Percentiles rank a stretch among this genome's conserved stretches.
phyloP scores from a whole-genome alignment of 805 yeast genomes.

The Suhomyces emberorum region DNA sequence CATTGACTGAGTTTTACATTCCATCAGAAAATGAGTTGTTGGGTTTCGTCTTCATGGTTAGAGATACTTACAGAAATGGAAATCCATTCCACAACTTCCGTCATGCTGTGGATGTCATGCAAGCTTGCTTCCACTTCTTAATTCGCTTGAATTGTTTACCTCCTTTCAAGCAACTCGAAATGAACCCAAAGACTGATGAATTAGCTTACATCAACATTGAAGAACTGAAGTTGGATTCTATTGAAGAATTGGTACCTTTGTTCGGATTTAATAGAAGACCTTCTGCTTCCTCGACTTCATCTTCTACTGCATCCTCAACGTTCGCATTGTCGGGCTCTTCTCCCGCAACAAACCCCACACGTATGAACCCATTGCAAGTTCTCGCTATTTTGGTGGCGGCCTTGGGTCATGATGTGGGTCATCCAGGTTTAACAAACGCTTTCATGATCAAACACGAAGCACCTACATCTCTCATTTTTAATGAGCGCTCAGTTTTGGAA shows the following conservation, averaged over 20 bases:
- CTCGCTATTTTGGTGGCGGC: constrained; percentile 74
- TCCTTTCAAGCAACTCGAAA: constrained; percentile 31
- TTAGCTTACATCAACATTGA: constrained; percentile 11
- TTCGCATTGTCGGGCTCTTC: background rate
- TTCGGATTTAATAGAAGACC: background rate
- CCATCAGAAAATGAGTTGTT: constrained; percentile 44
- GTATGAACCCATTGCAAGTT: constrained; percentile 41
- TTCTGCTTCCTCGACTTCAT: constrained; percentile 1
- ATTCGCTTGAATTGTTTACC: constrained; percentile 41
- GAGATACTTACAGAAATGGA: constrained; percentile 78
- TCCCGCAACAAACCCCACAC: background rate
- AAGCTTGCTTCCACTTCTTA: constrained; percentile 74
- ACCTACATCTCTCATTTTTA: constrained; percentile 60
- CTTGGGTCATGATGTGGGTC: constrained; percentile 93
- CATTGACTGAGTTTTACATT: constrained; percentile 10
- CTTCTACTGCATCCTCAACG: background rate
- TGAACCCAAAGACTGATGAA: constrained; percentile 30
- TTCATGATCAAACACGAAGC: constrained; percentile 58
- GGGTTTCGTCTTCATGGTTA: constrained; percentile 59
- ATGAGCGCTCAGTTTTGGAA: constrained; percentile 73
- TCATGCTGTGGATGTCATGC: constrained; percentile 94
- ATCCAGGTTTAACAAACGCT: constrained; percentile 91
- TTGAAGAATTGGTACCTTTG: constrained; percentile 4
- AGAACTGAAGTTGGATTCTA: constrained; percentile 1
- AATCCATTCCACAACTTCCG: constrained; percentile 94